Evolutionary conservation across 108 stramenopile genomes (phyloP).

Genomic region (Pseudonitzschia delicatissima): DNA sequence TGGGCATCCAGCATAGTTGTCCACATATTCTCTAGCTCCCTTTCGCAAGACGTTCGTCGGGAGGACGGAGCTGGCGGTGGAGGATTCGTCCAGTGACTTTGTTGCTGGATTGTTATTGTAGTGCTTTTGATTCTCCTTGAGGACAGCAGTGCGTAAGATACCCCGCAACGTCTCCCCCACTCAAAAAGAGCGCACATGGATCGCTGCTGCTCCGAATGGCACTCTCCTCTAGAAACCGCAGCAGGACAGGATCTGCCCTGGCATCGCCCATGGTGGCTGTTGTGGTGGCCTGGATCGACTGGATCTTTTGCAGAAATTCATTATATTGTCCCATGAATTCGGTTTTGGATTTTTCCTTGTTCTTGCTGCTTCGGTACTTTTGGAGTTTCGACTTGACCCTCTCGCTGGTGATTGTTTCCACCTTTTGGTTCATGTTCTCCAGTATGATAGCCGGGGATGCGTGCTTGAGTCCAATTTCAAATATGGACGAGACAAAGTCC

Average conservation of each 20-base stretch:
- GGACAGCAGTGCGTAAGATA: slow-evolving; percentile 37
- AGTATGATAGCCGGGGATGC: slow-evolving; percentile 51
- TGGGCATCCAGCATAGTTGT: slow-evolving; percentile 24
- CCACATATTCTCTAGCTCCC: slow-evolving; percentile 27
- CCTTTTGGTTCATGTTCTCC: slow-evolving; percentile 40
- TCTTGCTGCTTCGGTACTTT: slow-evolving; percentile 48
- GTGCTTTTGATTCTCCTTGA: slow-evolving; percentile 13
- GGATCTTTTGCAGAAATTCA: slow-evolving; percentile 8
- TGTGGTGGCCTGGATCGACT: not conserved
- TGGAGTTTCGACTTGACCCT: slow-evolving; percentile 56
- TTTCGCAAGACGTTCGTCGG: not conserved
- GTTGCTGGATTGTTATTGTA: slow-evolving; percentile 1
- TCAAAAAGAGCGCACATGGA: slow-evolving; percentile 15
- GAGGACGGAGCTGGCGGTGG: not conserved
- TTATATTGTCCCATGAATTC: slow-evolving; percentile 48
- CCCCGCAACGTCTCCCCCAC: slow-evolving; percentile 45
- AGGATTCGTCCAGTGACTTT: too few species aligned
- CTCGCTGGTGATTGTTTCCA: slow-evolving; percentile 38
- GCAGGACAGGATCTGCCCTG: too few species aligned
- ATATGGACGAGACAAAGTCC: slow-evolving; percentile 42
- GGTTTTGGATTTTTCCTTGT: slow-evolving; percentile 28
- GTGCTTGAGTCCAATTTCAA: slow-evolving; percentile 43
- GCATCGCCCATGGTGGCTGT: not conserved
- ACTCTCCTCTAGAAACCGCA: not conserved
- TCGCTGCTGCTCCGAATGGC: not conserved